A percentile compares a stretch with the other conserved stretches of the same genome.
Evolutionary conservation across 2,329 filamentous ascomycete genomes (phyloP).

Genomic region (Calonectria pteridis): DNA sequence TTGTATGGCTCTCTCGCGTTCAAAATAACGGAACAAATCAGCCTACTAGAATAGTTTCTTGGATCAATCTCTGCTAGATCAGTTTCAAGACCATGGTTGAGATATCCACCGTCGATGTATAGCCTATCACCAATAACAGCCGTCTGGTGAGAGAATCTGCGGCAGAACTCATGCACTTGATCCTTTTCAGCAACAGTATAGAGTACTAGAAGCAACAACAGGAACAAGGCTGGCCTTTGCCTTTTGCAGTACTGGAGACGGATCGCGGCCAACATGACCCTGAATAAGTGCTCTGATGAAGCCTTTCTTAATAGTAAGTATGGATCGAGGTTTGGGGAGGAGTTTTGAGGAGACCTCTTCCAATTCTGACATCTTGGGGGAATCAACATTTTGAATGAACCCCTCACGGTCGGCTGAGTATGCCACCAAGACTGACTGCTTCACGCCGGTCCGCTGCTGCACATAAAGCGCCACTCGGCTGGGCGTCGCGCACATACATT

Average conservation of each 20-base stretch:
- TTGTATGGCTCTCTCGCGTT: no score
- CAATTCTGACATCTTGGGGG: neutral
- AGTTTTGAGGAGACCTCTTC: neutral
- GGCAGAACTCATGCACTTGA: slow-evolving; percentile 56
- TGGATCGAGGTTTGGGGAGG: neutral
- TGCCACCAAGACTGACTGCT: neutral
- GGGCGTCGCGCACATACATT: neutral
- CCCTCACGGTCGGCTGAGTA: neutral
- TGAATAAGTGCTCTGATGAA: neutral
- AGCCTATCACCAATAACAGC: slow-evolving; percentile 67
- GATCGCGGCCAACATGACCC: neutral
- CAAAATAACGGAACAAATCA: neutral
- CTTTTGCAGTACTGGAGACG: neutral
- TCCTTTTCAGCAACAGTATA: neutral
- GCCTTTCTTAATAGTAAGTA: neutral
- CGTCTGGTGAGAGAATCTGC: slow-evolving; percentile 68
- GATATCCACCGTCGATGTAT: slow-evolving; percentile 70
- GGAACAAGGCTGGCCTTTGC: neutral
- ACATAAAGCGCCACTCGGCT: neutral
- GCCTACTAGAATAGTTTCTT: slow-evolving; percentile 67
- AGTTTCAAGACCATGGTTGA: no score
- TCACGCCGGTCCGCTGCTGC: neutral
- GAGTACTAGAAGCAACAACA: neutral
- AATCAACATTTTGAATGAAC: neutral
- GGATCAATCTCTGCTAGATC: no score